phyloP scores from a whole-genome alignment of 352 stramenopile genomes.

The Pythium rishiriense region DNA sequence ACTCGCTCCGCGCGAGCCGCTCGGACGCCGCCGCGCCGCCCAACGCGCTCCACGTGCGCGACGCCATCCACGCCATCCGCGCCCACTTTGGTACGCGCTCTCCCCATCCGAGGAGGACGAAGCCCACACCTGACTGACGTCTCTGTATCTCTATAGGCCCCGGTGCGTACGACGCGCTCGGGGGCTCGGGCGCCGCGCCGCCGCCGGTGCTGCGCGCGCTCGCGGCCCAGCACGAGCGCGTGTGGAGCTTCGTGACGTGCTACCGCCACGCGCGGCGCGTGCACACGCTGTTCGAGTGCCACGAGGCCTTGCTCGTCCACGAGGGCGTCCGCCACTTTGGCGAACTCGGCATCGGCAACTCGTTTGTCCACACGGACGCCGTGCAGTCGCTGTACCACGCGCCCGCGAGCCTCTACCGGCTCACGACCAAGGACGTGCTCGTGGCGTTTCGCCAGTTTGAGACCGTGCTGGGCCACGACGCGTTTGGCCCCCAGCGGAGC shows the following conservation, averaged over 20 bases:
- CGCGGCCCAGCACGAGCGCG: constrained; percentile 64
- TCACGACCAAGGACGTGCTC: constrained; percentile 76
- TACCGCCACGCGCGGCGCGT: constrained; percentile 71
- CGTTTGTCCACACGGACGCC: constrained; percentile 76
- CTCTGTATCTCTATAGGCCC: constrained; percentile 30
- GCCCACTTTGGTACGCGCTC: constrained; percentile 54
- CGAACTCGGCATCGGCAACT: constrained; percentile 78
- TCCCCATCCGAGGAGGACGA: too few species aligned
- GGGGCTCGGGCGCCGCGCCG: constrained; percentile 36
- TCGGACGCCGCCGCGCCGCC: constrained; percentile 50
- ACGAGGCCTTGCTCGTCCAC: constrained; percentile 60
- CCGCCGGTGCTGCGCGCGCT: constrained; percentile 54
- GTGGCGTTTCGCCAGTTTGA: constrained; percentile 66
- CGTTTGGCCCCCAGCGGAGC: constrained; percentile 39
- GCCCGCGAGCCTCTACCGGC: constrained; percentile 41
- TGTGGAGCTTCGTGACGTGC: constrained; percentile 82
- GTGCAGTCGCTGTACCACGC: constrained; percentile 69
- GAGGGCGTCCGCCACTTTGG: constrained; percentile 65
- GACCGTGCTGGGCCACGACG: constrained; percentile 58
- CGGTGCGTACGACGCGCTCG: constrained; percentile 53
- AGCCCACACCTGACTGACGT: too few species aligned
- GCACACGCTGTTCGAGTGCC: constrained; percentile 77
- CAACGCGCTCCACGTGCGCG: constrained; percentile 54
- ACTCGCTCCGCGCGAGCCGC: constrained; percentile 48
- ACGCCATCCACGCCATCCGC: constrained; percentile 56